Percentiles rank a stretch among this genome's conserved stretches.
Evolutionary conservation across 1,139 yeast species (phyloP).

Genomic region (Zygotorulaspora mrakii): DNA sequence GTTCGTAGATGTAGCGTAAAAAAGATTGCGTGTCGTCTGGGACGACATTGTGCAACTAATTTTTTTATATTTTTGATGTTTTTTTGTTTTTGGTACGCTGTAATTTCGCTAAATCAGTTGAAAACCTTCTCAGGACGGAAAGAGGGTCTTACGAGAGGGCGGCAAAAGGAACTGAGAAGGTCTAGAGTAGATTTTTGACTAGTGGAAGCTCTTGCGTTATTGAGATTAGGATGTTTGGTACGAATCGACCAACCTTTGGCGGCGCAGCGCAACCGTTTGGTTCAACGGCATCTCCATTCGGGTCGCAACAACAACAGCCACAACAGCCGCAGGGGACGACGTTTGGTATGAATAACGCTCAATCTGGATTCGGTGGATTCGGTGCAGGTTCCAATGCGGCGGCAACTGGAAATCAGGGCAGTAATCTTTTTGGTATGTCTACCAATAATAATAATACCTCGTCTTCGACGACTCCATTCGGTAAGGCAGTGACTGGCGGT

Average conservation of each 20-base stretch:
- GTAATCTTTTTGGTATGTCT: slow-evolving; percentile 38
- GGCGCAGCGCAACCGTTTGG: slow-evolving; percentile 28
- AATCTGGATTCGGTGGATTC: slow-evolving; percentile 63
- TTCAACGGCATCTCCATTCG: slow-evolving; percentile 43
- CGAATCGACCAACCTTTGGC: slow-evolving; percentile 26
- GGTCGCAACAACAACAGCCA: slow-evolving; percentile 32
- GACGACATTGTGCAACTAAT: neutral
- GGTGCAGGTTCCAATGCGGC: slow-evolving; percentile 41
- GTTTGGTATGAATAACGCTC: slow-evolving; percentile 37
- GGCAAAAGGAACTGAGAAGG: neutral
- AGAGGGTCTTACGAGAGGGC: too few relatives aligned
- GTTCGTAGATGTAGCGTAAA: too few relatives aligned
- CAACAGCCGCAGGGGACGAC: slow-evolving; percentile 37
- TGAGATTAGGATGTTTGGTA: slow-evolving; percentile 27
- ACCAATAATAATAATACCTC: slow-evolving; percentile 25
- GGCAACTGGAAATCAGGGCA: slow-evolving; percentile 32
- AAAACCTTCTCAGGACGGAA: too few relatives aligned
- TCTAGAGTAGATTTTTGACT: too few relatives aligned
- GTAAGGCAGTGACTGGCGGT: slow-evolving; percentile 25
- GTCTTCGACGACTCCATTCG: slow-evolving; percentile 26
- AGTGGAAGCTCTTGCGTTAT: too few relatives aligned
- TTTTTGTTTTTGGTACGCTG: too few relatives aligned
- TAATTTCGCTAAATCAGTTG: neutral
- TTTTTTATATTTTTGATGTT: neutral
- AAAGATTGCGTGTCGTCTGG: neutral